A percentile compares a stretch with the other conserved stretches of the same genome.
Evolutionary conservation across 2,329 filamentous ascomycete genomes (phyloP).

Genomic region (Scorias spongiosa): DNA sequence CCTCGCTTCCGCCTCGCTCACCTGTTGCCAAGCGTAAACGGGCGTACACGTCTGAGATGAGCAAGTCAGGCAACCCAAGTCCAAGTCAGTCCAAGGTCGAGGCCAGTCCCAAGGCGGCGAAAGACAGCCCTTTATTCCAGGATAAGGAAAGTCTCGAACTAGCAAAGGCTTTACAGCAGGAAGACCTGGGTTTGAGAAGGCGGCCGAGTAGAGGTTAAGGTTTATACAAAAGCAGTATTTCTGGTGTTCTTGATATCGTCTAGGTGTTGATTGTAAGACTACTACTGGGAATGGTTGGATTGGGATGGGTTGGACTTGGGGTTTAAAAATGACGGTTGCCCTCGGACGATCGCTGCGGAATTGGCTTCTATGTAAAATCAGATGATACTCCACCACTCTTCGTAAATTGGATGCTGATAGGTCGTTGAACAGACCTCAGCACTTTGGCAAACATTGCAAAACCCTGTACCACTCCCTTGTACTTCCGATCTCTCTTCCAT

Average conservation of each 20-base stretch:
- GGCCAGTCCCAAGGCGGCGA: not conserved
- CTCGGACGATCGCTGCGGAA: not conserved
- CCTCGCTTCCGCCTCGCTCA: slow-evolving; percentile 1
- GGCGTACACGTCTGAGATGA: slow-evolving; percentile 5
- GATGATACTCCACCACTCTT: not conserved
- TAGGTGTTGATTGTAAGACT: too few species aligned
- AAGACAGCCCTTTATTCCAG: slow-evolving; percentile 1
- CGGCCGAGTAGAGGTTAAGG: slow-evolving; percentile 3
- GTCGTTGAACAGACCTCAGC: too few species aligned
- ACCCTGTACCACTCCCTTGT: too few species aligned
- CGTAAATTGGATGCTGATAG: not conserved
- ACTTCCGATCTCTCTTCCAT: too few species aligned
- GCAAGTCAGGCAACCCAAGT: slow-evolving; percentile 2
- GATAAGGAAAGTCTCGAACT: slow-evolving; percentile 6
- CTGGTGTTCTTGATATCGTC: not conserved
- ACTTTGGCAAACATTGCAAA: too few species aligned
- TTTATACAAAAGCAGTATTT: not conserved
- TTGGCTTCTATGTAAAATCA: not conserved
- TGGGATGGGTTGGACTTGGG: too few species aligned
- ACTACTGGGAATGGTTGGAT: too few species aligned
- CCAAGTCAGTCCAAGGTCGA: slow-evolving; percentile 3
- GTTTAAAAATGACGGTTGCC: too few species aligned
- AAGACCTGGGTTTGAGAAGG: slow-evolving; percentile 7
- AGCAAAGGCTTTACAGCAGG: slow-evolving; percentile 9
- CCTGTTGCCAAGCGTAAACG: slow-evolving; percentile 11